Base-by-base conservation (phyloP, 1,139 yeast species). In the Scheffersomyces titani region DNA sequence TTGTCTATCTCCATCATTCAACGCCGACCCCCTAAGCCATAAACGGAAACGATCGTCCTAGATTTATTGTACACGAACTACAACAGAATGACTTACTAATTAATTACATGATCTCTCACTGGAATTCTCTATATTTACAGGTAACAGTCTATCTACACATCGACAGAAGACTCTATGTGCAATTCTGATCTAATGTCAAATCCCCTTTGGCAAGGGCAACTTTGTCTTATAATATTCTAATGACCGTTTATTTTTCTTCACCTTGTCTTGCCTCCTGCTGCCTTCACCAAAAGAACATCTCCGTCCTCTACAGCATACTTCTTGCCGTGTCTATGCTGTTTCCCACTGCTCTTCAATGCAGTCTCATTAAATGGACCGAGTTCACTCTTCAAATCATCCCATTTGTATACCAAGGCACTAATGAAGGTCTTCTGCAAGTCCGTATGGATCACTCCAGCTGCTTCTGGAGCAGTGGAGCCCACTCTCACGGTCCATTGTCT, bases 361-460 rank as follows among this genome's bases (percentile, higher is more conserved):
- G 71, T 71, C 57, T 83, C 87, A 59, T 81, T 80, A 53, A 81
- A 73, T 3, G 76, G 83, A 51, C 70, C 78, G 24, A 61, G 60
- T 56, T 73, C 71, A 3, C 68, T 63, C 52, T 70, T 63, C 49
- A 88, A 65, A 68, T 96, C 98, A 11, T 81, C 81, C 77, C 86
- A 93, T 70, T 92, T 93, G 76, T 91, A 91, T 58, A 94, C 92
- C 68, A 92, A 90, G 7, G 97, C 97, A 63, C 85, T 83, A 59
- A 93, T 87, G 69, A 93, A 93, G 1, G 97, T 90, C 67, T 88
- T 85, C 74, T 89, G 89, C 58, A 92, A 77, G 71, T 92, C 98
- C 6, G 93, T 89, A 72, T 94, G 98, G 61, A 93, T 93, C 47
- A 91, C 89, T 22, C 97, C 97, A 0, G 98, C 98, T 1, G 97